These are phyloP conservation scores for Phaeotremella skinneri DNA, from an alignment of 768 basidiomycete species.

Conservation along the genomic window DNA sequence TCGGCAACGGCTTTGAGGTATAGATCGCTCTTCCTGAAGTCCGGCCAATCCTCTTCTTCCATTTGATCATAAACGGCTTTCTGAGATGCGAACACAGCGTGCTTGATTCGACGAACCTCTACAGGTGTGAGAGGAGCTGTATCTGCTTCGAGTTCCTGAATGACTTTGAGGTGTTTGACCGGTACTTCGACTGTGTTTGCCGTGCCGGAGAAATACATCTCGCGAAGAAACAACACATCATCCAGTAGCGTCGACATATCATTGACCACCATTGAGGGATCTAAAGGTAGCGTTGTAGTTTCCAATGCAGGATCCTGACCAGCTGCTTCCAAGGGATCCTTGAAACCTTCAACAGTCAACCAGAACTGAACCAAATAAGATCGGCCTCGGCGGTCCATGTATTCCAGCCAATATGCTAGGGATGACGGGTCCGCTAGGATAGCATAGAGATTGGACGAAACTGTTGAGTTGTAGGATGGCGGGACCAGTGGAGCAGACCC, in stretches of 20 bases:
- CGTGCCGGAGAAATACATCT: constrained; percentile 73
- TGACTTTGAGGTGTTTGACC: constrained; percentile 66
- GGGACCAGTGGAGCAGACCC: neutral
- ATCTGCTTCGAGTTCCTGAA: constrained; percentile 63
- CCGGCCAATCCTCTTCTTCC: constrained; percentile 81
- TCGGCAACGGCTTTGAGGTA: constrained; percentile 84
- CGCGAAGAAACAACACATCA: constrained; percentile 84
- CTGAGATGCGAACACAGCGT: constrained; percentile 78
- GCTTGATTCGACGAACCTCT: constrained; percentile 60
- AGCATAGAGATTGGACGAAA: constrained; percentile 13
- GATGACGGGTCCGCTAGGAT: constrained; percentile 84
- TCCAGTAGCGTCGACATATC: constrained; percentile 58
- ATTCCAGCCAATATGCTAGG: constrained; percentile 95
- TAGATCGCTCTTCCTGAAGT: constrained; percentile 81
- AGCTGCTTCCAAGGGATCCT: constrained; percentile 81
- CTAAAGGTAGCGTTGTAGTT: constrained; percentile 59
- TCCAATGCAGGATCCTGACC: constrained; percentile 57
- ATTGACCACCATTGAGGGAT: constrained; percentile 58
- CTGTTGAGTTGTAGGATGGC: neutral
- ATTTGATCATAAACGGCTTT: constrained; percentile 80
- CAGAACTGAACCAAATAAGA: constrained; percentile 92
- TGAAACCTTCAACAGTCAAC: constrained; percentile 96
- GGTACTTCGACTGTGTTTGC: constrained; percentile 60
- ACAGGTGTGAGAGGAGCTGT: constrained; percentile 56
- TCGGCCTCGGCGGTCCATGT: constrained; percentile 85